A percentile compares a stretch with the other conserved stretches of the same genome.
phyloP scores from a whole-genome alignment of 2,329 filamentous ascomycete genomes.

The Raffaelea ambrosiae region DNA sequence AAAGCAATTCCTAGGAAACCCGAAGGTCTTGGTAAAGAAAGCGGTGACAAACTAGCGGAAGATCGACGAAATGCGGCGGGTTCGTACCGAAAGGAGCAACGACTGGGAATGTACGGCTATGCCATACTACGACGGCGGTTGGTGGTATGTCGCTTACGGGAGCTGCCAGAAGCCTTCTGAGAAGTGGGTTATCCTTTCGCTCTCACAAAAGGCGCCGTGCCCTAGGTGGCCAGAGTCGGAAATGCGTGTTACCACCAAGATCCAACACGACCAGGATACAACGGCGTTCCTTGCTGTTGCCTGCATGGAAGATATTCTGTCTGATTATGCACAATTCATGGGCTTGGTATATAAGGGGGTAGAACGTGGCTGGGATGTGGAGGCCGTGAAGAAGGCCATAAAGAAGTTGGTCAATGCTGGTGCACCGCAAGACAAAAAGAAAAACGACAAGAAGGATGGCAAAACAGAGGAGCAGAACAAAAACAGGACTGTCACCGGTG shows the following conservation, averaged over 20 bases:
- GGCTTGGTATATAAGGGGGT: background rate
- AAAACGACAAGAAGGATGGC: background rate
- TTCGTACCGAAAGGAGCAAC: background rate
- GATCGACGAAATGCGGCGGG: background rate
- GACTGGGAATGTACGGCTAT: background rate
- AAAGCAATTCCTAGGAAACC: background rate
- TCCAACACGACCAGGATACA: background rate
- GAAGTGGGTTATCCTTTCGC: background rate
- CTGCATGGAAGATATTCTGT: background rate
- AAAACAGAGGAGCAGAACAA: background rate
- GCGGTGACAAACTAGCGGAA: background rate
- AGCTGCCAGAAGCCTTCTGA: background rate
- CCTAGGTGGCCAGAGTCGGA: background rate
- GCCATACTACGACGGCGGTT: background rate
- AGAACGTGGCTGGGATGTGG: background rate
- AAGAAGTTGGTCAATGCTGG: background rate
- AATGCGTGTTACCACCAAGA: background rate
- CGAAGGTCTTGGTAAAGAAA: background rate
- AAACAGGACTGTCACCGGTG: background rate
- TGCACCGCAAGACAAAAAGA: background rate
- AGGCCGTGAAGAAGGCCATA: too few relatives aligned
- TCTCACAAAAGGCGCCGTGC: background rate
- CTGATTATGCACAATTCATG: background rate
- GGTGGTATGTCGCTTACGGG: background rate
- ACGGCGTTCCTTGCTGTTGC: background rate